Conservation (phyloP, 805 yeast genomes). For the Ogataea ramenticola region DNA sequence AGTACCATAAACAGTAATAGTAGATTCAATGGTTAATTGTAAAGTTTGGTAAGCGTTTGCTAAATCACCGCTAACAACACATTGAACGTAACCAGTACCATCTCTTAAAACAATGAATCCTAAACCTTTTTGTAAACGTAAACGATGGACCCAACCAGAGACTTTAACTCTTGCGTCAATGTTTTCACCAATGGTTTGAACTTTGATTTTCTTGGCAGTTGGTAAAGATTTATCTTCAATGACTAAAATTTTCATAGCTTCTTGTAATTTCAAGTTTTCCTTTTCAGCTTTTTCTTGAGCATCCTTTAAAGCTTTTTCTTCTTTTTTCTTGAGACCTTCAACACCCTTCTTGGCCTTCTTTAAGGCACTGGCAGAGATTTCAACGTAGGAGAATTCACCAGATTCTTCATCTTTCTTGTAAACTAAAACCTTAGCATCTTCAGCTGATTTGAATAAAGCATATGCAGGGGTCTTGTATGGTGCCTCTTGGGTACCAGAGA, state of each 20-base stretch:
- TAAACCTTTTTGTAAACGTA: constrained; percentile 87
- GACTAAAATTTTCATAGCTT: constrained; percentile 70
- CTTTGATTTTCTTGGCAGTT: constrained; percentile 58
- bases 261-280: constrained; percentile 70
- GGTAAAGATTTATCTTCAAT: constrained; percentile 71
- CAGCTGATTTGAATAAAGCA: constrained; percentile 51
- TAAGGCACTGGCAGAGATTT: constrained; percentile 82
- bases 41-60: constrained; percentile 85
- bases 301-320: constrained; percentile 56
- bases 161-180: constrained; percentile 67
- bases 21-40: constrained; percentile 82
- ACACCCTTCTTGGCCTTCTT: constrained; percentile 96
- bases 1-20: constrained; percentile 74
- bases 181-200: constrained; percentile 42
- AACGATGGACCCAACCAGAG: constrained; percentile 94
- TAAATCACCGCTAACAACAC: constrained; percentile 82
- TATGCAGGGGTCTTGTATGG: constrained; percentile 84
- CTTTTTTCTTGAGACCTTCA: constrained; percentile 81
- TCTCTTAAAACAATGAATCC: constrained; percentile 91
- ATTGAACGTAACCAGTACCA: constrained; percentile 87
- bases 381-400: constrained; percentile 52
- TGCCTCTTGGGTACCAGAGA: constrained; percentile 53
- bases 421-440: constrained; percentile 46
- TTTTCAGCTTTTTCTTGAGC: constrained; percentile 45
- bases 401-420: constrained; percentile 53